A percentile compares a stretch with the other conserved stretches of the same genome.
phyloP scores from a whole-genome alignment of 441 rosid species.

The Gossypium gossypioides region DNA sequence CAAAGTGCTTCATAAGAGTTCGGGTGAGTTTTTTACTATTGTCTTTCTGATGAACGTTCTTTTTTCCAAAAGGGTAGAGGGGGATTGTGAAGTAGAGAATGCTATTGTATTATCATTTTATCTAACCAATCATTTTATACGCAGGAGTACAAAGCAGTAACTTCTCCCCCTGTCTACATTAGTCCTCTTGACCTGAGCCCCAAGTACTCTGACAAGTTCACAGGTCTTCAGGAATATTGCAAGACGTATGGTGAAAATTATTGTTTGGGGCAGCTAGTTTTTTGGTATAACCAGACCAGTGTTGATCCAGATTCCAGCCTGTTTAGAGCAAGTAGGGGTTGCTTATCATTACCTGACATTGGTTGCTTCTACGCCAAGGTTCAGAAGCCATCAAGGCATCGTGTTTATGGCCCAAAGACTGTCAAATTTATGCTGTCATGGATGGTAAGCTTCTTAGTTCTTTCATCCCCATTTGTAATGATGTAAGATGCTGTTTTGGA shows the following conservation, averaged over 20 bases:
- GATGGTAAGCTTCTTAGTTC: slow-evolving; percentile 47
- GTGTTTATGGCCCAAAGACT: slow-evolving; percentile 75
- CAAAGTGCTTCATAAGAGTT: slow-evolving; percentile 71
- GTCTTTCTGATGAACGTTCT: neutral
- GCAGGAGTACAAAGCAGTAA: slow-evolving; percentile 71
- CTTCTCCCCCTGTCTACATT: slow-evolving; percentile 80
- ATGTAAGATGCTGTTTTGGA: neutral
- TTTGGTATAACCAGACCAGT: slow-evolving; percentile 88
- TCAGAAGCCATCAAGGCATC: slow-evolving; percentile 74
- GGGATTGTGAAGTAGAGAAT: neutral
- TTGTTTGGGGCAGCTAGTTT: slow-evolving; percentile 91
- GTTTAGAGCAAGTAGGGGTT: slow-evolving; percentile 71
- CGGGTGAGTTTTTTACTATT: slow-evolving; percentile 40
- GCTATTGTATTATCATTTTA: slow-evolving; percentile 8
- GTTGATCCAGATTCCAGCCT: slow-evolving; percentile 70
- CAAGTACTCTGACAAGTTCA: slow-evolving; percentile 60
- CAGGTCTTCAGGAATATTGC: slow-evolving; percentile 58
- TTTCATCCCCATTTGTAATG: neutral
- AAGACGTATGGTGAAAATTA: slow-evolving; percentile 88
- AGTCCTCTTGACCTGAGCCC: slow-evolving; percentile 97
- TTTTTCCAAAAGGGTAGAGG: neutral
- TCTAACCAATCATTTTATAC: slow-evolving; percentile 11
- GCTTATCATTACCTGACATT: slow-evolving; percentile 77
- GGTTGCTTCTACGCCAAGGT: slow-evolving; percentile 83
- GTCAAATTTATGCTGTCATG: slow-evolving; percentile 65